Evolutionary conservation across 805 yeast species (phyloP).

Genomic region (Kazachstania africana): DNA sequence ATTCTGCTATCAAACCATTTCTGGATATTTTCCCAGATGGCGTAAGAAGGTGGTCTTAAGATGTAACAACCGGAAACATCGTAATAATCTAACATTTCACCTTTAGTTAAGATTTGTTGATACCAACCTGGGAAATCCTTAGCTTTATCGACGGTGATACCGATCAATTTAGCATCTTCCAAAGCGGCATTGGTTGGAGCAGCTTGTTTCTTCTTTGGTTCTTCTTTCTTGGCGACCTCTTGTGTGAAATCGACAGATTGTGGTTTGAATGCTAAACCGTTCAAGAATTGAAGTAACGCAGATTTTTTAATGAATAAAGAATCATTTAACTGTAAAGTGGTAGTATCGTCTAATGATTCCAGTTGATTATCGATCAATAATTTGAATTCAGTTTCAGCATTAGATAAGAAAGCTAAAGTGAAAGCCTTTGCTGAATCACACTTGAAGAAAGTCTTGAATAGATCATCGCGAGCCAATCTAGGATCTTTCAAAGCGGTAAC

Average conservation of each 20-base stretch:
- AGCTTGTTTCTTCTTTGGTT: slow-evolving; percentile 17
- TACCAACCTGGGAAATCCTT: slow-evolving; percentile 95
- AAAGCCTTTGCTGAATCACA: slow-evolving; percentile 22
- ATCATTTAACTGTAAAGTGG: slow-evolving; percentile 20
- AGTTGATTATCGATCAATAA: slow-evolving; percentile 22
- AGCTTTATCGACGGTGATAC: slow-evolving; percentile 89
- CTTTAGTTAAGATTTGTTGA: slow-evolving; percentile 89
- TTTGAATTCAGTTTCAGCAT: slow-evolving; percentile 19
- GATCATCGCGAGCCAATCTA: slow-evolving; percentile 74
- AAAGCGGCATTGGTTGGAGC: slow-evolving; percentile 36
- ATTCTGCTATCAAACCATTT: slow-evolving; percentile 70
- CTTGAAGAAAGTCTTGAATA: slow-evolving; percentile 44
- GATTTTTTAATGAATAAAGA: slow-evolving; percentile 13
- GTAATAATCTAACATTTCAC: slow-evolving; percentile 97
- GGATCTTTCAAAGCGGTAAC: slow-evolving; percentile 71
- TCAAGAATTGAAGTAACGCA: slow-evolving; percentile 24
- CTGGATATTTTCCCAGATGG: slow-evolving; percentile 92
- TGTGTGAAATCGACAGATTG: slow-evolving; percentile 40
- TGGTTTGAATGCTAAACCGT: slow-evolving; percentile 30
- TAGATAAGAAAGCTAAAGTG: slow-evolving; percentile 30
- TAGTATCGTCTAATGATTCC: slow-evolving; percentile 29
- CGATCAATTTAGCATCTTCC: slow-evolving; percentile 83
- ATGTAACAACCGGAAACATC: slow-evolving; percentile 99
- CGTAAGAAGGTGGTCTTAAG: slow-evolving; percentile 88
- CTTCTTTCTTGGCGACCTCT: slow-evolving; percentile 28